Percentiles rank a stretch among this genome's conserved stretches.
phyloP scores from a whole-genome alignment of 768 basidiomycete genomes.

The Rhodotorula kratochvilovae region DNA sequence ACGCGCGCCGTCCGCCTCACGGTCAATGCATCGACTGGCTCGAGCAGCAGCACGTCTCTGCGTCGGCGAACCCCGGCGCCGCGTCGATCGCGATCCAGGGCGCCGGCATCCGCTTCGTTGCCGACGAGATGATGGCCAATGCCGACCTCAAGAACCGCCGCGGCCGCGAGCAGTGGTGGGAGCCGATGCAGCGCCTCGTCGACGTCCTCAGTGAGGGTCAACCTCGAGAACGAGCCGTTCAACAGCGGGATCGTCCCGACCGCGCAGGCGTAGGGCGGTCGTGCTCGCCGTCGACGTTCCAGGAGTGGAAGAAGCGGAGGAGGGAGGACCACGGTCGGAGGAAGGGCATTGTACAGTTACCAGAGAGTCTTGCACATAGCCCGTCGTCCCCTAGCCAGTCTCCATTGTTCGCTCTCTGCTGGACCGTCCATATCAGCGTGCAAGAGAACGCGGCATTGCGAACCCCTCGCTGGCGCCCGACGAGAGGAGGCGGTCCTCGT shows the following conservation, averaged over 20 bases:
- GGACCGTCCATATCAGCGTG: too few species aligned
- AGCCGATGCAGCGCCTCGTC: constrained; percentile 33
- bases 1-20: constrained; percentile 83
- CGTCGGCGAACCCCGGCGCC: constrained; percentile 28
- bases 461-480: too few species aligned
- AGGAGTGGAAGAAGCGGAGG: too few species aligned
- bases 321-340: too few species aligned
- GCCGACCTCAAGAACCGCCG: constrained; percentile 88
- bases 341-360: too few species aligned
- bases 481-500: too few species aligned
- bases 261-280: neutral
- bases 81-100: constrained; percentile 89
- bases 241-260: constrained; percentile 12
- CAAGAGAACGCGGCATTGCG: too few species aligned
- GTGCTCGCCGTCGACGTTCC: neutral
- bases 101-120: constrained; percentile 72
- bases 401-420: too few species aligned
- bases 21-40: constrained; percentile 91
- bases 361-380: too few species aligned
- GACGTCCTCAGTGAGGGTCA: constrained; percentile 32
- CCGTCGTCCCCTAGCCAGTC: too few species aligned
- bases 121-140: constrained; percentile 71
- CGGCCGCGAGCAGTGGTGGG: constrained; percentile 43
- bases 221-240: constrained; percentile 34
- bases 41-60: constrained; percentile 59